Evolutionary conservation across 139 green algal species (phyloP), one percentile per base, ranked within the genome.

Genomic region (Chlorella sp.): DNA sequence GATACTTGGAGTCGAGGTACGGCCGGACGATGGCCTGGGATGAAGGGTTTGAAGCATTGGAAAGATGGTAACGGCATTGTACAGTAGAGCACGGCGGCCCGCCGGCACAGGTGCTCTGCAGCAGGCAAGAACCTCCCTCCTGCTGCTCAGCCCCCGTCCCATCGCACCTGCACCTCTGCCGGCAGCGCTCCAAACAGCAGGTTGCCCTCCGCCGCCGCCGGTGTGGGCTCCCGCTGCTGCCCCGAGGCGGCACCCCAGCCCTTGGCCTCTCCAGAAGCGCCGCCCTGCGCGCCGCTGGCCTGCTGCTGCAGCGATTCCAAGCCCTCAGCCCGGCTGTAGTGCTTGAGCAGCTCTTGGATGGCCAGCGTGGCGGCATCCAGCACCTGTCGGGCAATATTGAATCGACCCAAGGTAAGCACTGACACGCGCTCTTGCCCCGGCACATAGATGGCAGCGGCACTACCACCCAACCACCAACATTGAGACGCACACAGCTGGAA

Each of bases 321-420:
- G 26, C 65, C 85, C 41, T 65, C 64, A 21, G 78, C 68, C 12
- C 65, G 71, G 60, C 81, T 86, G 69, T 89, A 90, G 63, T 86
- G 84, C 3, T 39, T 69, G 55, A 92, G 74, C 34, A 92, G 60
- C 83, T 92, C 88, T 83, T 98, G 95, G 7, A 98, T 94, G 18
- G 94, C 92, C 56, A 97, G 92, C 2, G 92, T 93, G 4, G 93
- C 89, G 39, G 91, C 88, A 36, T 98, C 94, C 67, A 98, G 92
- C 28, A 91, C 88, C 51, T 60, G 51, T n/a, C n/a, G n/a, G n/a
- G n/a, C n/a, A n/a, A n/a, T n/a, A n/a, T n/a, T n/a, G n/a, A n/a
- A n/a, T n/a, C n/a, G n/a, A n/a, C n/a, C n/a, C n/a, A n/a, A n/a
- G n/a, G n/a, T n/a, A n/a, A n/a, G n/a, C n/a, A n/a, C n/a, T n/a